These are phyloP conservation scores for Raphanus sativus DNA, from an alignment of 345 rosid species.

Conservation along the genomic window DNA sequence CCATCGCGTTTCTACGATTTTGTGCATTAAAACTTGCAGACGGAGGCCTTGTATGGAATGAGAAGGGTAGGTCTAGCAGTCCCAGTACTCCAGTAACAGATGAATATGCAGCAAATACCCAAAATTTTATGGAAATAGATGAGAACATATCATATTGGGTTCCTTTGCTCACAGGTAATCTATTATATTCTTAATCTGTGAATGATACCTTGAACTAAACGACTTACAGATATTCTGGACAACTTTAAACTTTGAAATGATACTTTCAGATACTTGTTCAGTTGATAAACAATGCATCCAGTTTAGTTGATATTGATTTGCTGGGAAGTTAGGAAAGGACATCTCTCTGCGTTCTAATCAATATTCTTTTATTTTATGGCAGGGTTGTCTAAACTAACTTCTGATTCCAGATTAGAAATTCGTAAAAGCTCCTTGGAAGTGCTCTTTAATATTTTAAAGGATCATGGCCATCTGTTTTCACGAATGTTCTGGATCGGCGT, in stretches of 20 bases:
- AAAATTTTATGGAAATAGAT: slow-evolving; percentile 51
- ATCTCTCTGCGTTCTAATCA: slow-evolving; percentile 19
- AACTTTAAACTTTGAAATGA: not conserved
- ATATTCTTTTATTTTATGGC: slow-evolving; percentile 39
- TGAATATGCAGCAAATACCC: slow-evolving; percentile 43
- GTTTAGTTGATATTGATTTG: slow-evolving; percentile 8
- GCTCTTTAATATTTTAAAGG: slow-evolving; percentile 88
- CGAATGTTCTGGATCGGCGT: slow-evolving; percentile 62
- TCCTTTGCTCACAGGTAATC: slow-evolving; percentile 85
- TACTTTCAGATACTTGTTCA: not conserved
- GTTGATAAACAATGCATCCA: not conserved
- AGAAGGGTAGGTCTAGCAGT: slow-evolving; percentile 49
- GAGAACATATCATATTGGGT: slow-evolving; percentile 83
- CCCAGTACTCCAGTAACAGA: slow-evolving; percentile 35
- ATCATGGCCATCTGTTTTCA: slow-evolving; percentile 95
- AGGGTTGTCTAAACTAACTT: slow-evolving; percentile 84
- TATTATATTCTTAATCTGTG: slow-evolving; percentile 16
- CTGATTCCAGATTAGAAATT: slow-evolving; percentile 78
- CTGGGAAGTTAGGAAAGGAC: slow-evolving; percentile 19
- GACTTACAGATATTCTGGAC: not conserved
- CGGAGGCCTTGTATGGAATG: slow-evolving; percentile 73
- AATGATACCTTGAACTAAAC: not conserved
- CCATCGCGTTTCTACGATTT: slow-evolving; percentile 91
- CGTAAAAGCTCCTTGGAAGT: slow-evolving; percentile 91
- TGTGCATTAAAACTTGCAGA: slow-evolving; percentile 95